Evolutionary conservation across 148 eudicot species (phyloP).

Genomic region (Polygonum maritimum): DNA sequence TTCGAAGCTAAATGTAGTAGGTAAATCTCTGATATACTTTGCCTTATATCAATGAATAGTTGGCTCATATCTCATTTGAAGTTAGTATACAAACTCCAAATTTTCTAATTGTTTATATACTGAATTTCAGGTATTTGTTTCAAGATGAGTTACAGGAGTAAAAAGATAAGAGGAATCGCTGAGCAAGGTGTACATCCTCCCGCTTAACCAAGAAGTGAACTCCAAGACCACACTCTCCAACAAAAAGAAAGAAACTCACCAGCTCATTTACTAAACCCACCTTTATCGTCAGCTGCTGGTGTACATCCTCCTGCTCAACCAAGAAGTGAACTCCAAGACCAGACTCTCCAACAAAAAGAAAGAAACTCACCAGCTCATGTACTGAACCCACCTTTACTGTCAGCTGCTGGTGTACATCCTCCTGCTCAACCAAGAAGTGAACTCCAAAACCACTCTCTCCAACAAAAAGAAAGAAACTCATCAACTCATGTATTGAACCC

Average conservation of each 20-base stretch:
- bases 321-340: background rate
- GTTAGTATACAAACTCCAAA: background rate
- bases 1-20: too few species aligned
- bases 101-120: too few species aligned
- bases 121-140: background rate
- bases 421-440: background rate
- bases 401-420: background rate
- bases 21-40: too few species aligned
- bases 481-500: too few species aligned
- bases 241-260: background rate
- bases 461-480: background rate
- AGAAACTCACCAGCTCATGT: background rate
- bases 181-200: background rate
- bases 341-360: background rate
- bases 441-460: background rate
- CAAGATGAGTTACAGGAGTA: background rate
- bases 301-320: background rate
- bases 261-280: too few species aligned
- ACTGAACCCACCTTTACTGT: too few species aligned
- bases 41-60: background rate
- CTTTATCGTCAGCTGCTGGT: background rate
- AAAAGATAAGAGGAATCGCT: background rate
- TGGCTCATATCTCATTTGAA: background rate
- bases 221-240: background rate
- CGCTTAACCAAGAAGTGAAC: background rate